phyloP scores from a whole-genome alignment of 2,329 filamentous ascomycete genomes.

The Ploettnerulaceae sp. region DNA sequence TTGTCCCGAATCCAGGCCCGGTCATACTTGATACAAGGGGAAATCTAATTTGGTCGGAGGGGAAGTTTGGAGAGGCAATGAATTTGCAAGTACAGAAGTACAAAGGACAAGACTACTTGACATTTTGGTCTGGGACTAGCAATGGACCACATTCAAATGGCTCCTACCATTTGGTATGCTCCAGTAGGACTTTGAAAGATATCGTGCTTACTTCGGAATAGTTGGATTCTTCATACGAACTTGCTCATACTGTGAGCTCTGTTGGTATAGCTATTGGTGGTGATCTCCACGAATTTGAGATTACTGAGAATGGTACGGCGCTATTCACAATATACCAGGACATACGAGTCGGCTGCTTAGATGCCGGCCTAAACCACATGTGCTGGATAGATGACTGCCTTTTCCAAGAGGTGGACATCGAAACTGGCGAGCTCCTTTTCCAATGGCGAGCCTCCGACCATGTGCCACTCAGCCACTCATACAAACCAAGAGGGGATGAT shows the following conservation, averaged over 20 bases:
- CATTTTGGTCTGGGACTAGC: conserved; percentile 44
- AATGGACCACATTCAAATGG: conserved; percentile 37
- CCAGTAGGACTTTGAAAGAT: not conserved
- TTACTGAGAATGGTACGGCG: conserved; percentile 10
- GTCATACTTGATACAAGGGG: conserved; percentile 18
- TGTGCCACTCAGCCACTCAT: conserved; percentile 13
- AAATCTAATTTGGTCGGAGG: conserved; percentile 19
- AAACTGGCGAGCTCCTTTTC: conserved; percentile 44
- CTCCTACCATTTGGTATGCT: conserved; percentile 11
- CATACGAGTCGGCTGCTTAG: conserved; percentile 5
- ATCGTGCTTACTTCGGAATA: not conserved
- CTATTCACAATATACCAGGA: conserved; percentile 14
- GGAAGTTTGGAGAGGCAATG: conserved; percentile 18
- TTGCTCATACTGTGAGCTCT: conserved; percentile 3
- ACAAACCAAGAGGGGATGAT: conserved; percentile 10
- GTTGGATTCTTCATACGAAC: conserved; percentile 12
- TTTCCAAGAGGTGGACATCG: conserved; percentile 47
- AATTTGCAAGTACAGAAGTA: conserved; percentile 35
- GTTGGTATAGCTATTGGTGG: conserved; percentile 5
- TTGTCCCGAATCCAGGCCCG: conserved; percentile 15
- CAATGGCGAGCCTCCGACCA: conserved; percentile 45
- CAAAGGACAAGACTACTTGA: conserved; percentile 41
- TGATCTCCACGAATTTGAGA: conserved; percentile 13
- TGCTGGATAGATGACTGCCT: conserved; percentile 21
- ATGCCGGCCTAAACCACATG: not conserved